Percentiles rank a stretch among this genome's conserved stretches.
Evolutionary conservation across 345 rosid species (phyloP).

Genomic region (Eucalyptus albens): DNA sequence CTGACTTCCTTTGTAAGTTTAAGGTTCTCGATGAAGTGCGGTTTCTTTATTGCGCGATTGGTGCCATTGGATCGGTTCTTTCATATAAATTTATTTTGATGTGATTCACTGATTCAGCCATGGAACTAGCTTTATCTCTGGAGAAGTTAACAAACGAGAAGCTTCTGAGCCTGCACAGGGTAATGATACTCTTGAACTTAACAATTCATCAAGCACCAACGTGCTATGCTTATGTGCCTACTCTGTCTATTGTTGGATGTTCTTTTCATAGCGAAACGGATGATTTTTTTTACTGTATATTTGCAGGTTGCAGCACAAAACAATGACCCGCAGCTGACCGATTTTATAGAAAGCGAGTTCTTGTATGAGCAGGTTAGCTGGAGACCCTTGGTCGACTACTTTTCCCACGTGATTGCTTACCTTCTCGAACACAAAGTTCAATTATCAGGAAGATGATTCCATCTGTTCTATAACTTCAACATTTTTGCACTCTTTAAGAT

Average conservation of each 20-base stretch:
- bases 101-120: constrained; percentile 27
- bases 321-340: constrained; percentile 58
- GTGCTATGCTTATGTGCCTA: background rate
- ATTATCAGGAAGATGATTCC: background rate
- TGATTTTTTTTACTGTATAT: background rate
- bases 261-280: background rate
- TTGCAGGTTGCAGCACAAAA: constrained; percentile 51
- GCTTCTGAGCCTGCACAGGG: constrained; percentile 64
- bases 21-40: background rate
- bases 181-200: background rate
- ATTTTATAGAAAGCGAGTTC: constrained; percentile 63
- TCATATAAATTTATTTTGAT: background rate
- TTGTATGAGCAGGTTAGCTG: constrained; percentile 59
- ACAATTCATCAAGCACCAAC: too few relatives aligned
- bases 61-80: background rate
- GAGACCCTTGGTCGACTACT: background rate
- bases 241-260: background rate
- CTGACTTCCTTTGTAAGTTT: background rate
- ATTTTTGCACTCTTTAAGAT: background rate
- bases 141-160: constrained; percentile 88
- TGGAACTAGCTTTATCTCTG: constrained; percentile 81
- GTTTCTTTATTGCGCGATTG: background rate
- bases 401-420: background rate
- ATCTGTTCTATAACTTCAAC: background rate
- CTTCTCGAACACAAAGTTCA: background rate